phyloP scores from a whole-genome alignment of 1,284 basidiomycete species.

The Phlebopus sp. region DNA sequence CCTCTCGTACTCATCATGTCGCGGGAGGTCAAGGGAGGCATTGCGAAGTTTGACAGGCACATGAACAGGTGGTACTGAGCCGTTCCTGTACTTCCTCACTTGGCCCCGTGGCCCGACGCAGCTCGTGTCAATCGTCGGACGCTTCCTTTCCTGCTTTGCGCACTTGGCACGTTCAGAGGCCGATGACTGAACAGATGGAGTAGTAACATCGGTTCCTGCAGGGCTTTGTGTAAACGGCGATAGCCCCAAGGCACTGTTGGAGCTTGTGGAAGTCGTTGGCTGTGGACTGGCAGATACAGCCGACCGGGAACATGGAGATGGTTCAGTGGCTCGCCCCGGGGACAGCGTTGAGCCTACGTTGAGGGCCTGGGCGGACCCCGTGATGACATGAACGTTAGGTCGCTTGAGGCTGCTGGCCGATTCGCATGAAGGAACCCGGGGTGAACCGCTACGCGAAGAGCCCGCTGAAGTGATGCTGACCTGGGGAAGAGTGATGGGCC shows the following conservation, averaged over 20 bases:
- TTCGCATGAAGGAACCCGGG: constrained; percentile 26
- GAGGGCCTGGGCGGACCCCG: constrained; percentile 24
- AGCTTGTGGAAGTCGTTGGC: constrained; percentile 24
- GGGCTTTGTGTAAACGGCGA: constrained; percentile 30
- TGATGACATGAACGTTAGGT: constrained; percentile 31
- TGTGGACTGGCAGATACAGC: constrained; percentile 21
- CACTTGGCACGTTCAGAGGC: constrained; percentile 18
- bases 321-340: constrained; percentile 20
- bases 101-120: constrained; percentile 31
- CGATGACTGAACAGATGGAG: constrained; percentile 23
- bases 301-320: constrained; percentile 22
- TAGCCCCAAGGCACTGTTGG: constrained; percentile 19
- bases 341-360: constrained; percentile 12
- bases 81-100: constrained; percentile 31
- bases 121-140: constrained; percentile 31
- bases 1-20: constrained; percentile 21
- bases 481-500: constrained; percentile 23
- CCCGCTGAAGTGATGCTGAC: constrained; percentile 29
- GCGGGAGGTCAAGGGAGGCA: constrained; percentile 29
- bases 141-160: constrained; percentile 28
- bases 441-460: constrained; percentile 30
- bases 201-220: constrained; percentile 26
- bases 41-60: constrained; percentile 29
- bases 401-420: constrained; percentile 27
- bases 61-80: constrained; percentile 29